Conservation (phyloP, 805 yeast genomes). For the Ogataea sp. region DNA sequence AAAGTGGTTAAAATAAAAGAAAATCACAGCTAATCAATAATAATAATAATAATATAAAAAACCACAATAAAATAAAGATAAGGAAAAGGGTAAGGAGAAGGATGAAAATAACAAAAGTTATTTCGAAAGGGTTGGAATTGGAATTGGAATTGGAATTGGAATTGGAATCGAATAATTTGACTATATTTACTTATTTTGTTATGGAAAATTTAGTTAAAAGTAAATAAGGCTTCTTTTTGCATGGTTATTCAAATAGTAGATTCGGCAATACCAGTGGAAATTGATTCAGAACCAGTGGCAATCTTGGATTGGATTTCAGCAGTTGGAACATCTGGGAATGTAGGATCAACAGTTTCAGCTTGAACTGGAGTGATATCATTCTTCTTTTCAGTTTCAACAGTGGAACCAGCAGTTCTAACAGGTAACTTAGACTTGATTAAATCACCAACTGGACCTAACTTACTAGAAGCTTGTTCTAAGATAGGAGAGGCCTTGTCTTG, state of each 20-base stretch:
- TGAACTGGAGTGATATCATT: neutral
- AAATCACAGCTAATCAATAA: neutral
- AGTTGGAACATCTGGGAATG: constrained; percentile 1
- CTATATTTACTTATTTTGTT: neutral
- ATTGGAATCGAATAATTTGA: too few species aligned
- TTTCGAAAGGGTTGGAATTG: neutral
- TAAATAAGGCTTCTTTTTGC: too few species aligned
- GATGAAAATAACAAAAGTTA: neutral
- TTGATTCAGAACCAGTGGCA: constrained; percentile 1
- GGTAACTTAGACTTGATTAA: constrained; percentile 52
- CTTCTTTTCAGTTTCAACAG: constrained; percentile 38
- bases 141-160: neutral
- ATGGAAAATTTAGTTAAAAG: too few species aligned
- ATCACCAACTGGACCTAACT: constrained; percentile 59
- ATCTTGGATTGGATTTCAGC: neutral
- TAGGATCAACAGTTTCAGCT: too few species aligned
- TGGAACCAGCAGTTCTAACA: constrained; percentile 63
- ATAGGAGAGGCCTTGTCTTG: constrained; percentile 46
- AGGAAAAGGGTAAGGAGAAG: neutral
- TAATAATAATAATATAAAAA: too few species aligned
- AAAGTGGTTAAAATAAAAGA: too few species aligned
- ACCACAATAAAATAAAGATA: too few species aligned
- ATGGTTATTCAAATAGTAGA: neutral
- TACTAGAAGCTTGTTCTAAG: constrained; percentile 45
- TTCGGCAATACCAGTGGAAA: neutral